Evolutionary conservation across 2,329 filamentous ascomycete species (phyloP).

Genomic region (Sporothrix phasma): DNA sequence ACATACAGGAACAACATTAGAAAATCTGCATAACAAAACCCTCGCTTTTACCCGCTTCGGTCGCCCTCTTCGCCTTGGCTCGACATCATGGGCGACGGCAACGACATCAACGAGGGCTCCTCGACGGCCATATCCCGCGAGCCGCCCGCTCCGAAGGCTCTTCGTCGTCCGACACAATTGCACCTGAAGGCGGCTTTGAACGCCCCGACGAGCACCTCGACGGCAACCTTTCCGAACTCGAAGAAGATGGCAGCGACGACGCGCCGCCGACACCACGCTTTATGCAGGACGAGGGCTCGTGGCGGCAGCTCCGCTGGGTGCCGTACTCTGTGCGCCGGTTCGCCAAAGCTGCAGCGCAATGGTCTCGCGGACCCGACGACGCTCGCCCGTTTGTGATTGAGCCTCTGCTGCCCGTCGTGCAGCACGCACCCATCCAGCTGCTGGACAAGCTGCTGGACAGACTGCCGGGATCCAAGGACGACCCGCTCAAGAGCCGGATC

Average conservation of each 20-base stretch:
- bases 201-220: conserved; percentile 27
- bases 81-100: conserved; percentile 6
- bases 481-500: conserved; percentile 23
- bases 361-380: conserved; percentile 47
- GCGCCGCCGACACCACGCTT: conserved; percentile 48
- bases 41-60: not conserved
- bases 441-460: conserved; percentile 54
- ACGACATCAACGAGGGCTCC: not conserved
- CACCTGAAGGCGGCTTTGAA: not conserved
- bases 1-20: not conserved
- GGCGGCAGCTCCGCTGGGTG: conserved; percentile 48
- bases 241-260: conserved; percentile 30
- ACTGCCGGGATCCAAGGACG: conserved; percentile 33
- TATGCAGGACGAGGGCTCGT: conserved; percentile 43
- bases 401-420: conserved; percentile 54
- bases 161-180: conserved; percentile 15
- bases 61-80: not conserved
- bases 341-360: conserved; percentile 33
- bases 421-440: conserved; percentile 55
- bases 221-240: conserved; percentile 36
- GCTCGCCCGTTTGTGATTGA: conserved; percentile 43
- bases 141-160: conserved; percentile 13
- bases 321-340: conserved; percentile 45
- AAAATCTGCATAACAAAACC: not conserved
- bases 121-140: not conserved